Base-by-base conservation (phyloP, 1,284 basidiomycete genomes). In the Volvariella volvacea region DNA sequence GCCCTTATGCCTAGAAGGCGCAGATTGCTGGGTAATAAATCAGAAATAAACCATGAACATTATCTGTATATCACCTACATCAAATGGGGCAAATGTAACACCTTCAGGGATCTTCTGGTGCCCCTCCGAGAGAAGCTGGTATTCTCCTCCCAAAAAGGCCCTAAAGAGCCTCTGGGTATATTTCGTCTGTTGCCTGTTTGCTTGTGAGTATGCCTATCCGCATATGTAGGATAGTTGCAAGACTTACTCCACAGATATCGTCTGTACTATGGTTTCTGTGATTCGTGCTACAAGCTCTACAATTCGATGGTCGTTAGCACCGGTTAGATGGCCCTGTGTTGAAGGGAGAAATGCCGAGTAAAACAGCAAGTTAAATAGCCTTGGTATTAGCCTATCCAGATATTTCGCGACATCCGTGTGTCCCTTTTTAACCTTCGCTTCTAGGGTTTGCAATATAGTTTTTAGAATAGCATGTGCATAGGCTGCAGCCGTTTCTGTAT, bases 401-500 rank as follows among this genome's bases (percentile, higher is more conserved):
- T 91, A 91, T 61, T 88, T 89, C 1, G 76, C 65, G 3, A 95
- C 71, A 55, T 96, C 93, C 1, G 65, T 57, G 58, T 95, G 56
- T 47, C 64, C 58, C 52, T 63, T 66, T 7, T 72, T 70, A 7
- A 83, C 71, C 64, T 96, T 96, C n/a, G 58, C 62, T 7, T 69
- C 57, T 16, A 95, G 62, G 0, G 85, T 80, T 32, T 76, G 74
- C 1, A 71, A 68, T 2, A 96, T 63, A 0, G 85, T 78, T 46
- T 73, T 68, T 22, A 96, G 69, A n/a, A 96, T 72, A 22, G 91
- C 80, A 63, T 91, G 89, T 0, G 80, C 81, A 58, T 93, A 96
- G 8, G 90, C 87, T 1, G 85, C 78, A 15, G 61, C 66, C 10
- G 78, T 70, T 58, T 89, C 84, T 7, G 59, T 44, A 43, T 72